Base-by-base conservation (phyloP, 305 asterid genomes). In the Rubia occidens region DNA sequence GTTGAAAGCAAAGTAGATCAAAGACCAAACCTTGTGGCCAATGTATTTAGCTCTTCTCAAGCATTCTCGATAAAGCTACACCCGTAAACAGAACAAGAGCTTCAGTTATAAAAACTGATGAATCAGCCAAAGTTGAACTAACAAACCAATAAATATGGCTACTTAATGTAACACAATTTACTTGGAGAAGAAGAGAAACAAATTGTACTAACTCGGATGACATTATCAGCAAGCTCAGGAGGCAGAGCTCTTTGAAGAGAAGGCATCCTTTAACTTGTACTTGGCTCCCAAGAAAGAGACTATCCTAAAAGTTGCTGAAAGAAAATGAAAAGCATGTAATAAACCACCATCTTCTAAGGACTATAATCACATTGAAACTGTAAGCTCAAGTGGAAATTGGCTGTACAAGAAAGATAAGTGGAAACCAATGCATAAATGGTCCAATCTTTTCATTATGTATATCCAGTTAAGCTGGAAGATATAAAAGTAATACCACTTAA, bases 51-150 rank as follows among this genome's bases (percentile, higher is more conserved):
- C 97, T 74, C 97, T 87, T 45, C 95, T 78, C 69, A 91, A 84
- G 80, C 97, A 91, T 77, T 91, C 97, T 0, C 93, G 91, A 76
- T 87, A 91, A 58, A 91, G 91, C 97, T 88, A 83, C 82, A 79
- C 75, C 63, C 8, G 17, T 24, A 71, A 11, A 15, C 32, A 68
- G 42, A 51, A 53, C 49, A 26, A 26, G 20, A 24, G 26, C 4
- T 40, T 11, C 21, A 72, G 60, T 35, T 17, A 5, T 45, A 77
- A 0, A 49, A 13, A 49, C 14, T 13, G n/a, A 6, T 43, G 54
- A 51, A 51, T 18, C 59, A 20, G 51, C 13, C 42, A 20, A 9
- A 39, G 79, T 43, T 54, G 18, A 71, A 68, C 55, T 18, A 8
- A 60, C 24, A 35, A 21, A 37, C 14, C 24, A 11, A 26, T 53